Percentiles rank a stretch among this genome's conserved stretches.
Evolutionary conservation across 352 stramenopile species (phyloP).

Genomic region (Thalassiosira oceanica): DNA sequence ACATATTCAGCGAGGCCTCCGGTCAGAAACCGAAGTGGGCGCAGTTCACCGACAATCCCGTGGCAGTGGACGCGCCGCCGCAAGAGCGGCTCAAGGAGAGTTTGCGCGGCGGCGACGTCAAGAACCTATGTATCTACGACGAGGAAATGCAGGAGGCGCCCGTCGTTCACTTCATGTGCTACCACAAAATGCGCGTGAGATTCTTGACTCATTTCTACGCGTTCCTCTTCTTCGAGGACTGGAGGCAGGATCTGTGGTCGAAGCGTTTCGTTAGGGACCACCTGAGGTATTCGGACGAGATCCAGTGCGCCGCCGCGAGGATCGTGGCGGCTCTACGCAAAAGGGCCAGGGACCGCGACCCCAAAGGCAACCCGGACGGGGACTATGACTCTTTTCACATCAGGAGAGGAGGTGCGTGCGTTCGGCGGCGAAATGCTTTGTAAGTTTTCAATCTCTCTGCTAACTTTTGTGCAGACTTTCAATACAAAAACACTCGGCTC

Average conservation of each 20-base stretch:
- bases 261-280: slow-evolving; percentile 78
- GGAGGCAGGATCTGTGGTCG: slow-evolving; percentile 69
- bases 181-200: slow-evolving; percentile 55
- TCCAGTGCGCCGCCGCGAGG: slow-evolving; percentile 78
- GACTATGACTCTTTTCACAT: slow-evolving; percentile 59
- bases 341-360: slow-evolving; percentile 26
- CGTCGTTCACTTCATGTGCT: slow-evolving; percentile 65
- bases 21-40: slow-evolving; percentile 50
- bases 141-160: slow-evolving; percentile 56
- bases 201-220: slow-evolving; percentile 78
- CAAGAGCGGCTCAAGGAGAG: slow-evolving; percentile 61
- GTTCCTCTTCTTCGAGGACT: slow-evolving; percentile 80
- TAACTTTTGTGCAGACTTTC: too few relatives aligned
- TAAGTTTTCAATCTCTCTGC: too few relatives aligned
- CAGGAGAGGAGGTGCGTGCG: slow-evolving; percentile 46
- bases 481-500: slow-evolving; percentile 56
- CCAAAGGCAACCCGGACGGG: too few relatives aligned
- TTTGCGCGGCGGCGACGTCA: slow-evolving; percentile 32
- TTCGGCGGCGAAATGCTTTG: too few relatives aligned
- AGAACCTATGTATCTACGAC: slow-evolving; percentile 77
- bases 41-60: slow-evolving; percentile 64
- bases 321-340: slow-evolving; percentile 64
- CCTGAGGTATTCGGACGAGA: slow-evolving; percentile 80
- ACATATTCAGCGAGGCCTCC: slow-evolving; percentile 44
- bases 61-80: slow-evolving; percentile 55